A percentile compares a stretch with the other conserved stretches of the same genome.
Conservation (phyloP, 495 filamentous ascomycete genomes). For the Thozetella sp. region DNA sequence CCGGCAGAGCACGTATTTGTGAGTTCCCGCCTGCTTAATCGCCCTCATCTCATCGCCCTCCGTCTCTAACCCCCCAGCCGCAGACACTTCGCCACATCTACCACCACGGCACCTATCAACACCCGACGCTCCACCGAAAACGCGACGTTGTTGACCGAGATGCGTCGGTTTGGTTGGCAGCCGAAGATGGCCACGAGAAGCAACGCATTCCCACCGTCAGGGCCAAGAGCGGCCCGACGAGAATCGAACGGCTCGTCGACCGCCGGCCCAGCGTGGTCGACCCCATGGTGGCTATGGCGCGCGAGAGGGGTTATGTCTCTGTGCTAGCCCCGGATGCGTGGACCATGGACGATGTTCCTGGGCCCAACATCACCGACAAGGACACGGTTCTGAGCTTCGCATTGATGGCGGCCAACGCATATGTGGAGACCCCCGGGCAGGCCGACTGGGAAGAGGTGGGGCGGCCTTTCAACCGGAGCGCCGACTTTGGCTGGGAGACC, state of each 20-base stretch:
- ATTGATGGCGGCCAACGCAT: conserved; percentile 85
- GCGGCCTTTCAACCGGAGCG: conserved; percentile 77
- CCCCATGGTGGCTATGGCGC: conserved; percentile 68
- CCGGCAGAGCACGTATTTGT: conserved; percentile 53
- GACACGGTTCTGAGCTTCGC: conserved; percentile 82
- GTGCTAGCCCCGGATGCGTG: conserved; percentile 71
- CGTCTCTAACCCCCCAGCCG: not conserved
- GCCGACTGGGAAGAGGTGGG: conserved; percentile 86
- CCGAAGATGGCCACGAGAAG: conserved; percentile 60
- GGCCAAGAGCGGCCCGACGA: conserved; percentile 58
- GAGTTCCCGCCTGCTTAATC: conserved; percentile 16
- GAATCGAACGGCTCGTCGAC: conserved; percentile 80
- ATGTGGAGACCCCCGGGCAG: conserved; percentile 69
- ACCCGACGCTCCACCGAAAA: conserved; percentile 74
- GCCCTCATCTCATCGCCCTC: conserved; percentile 11
- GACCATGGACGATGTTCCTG: conserved; percentile 77
- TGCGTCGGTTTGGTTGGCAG: conserved; percentile 62
- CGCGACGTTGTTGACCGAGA: conserved; percentile 66
- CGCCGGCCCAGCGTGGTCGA: conserved; percentile 76
- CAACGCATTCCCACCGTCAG: conserved; percentile 49
- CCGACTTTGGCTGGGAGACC: conserved; percentile 84
- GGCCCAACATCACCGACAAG: conserved; percentile 86
- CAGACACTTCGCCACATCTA: conserved; percentile 87
- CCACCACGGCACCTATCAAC: conserved; percentile 77
- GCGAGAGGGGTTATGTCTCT: conserved; percentile 59